A percentile compares a stretch with the other conserved stretches of the same genome.
These are phyloP conservation scores for Bryoerythrophyllum caledonicum DNA, from an alignment of 225 moss, liverwort and hornwort genomes.

Conservation along the genomic window DNA sequence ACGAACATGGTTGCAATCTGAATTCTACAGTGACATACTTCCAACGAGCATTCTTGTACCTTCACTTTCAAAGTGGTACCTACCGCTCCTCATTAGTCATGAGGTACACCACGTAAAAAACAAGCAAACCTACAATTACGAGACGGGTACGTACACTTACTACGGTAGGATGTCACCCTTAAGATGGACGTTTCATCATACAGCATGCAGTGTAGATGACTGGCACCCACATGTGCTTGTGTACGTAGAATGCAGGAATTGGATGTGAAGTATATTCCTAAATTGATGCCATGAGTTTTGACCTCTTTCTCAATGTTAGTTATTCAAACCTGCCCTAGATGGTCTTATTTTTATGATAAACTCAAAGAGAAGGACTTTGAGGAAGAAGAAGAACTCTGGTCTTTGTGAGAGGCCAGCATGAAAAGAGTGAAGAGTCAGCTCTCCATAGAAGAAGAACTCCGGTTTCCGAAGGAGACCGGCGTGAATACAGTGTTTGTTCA, in stretches of 20 bases:
- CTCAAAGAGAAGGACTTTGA: no score
- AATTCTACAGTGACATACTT: not conserved
- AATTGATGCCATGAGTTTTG: no score
- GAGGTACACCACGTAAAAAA: not conserved
- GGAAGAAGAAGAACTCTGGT: no score
- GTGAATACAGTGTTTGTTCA: no score
- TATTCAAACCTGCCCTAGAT: no score
- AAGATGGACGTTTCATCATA: constrained; percentile 18
- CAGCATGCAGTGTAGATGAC: constrained; percentile 11
- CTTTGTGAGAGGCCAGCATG: no score
- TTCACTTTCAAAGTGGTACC: not conserved
- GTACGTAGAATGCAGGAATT: not conserved
- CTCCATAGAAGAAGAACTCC: no score
- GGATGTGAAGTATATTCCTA: not conserved
- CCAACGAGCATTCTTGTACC: not conserved
- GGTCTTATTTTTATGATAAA: no score
- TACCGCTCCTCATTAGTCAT: not conserved
- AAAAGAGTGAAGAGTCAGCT: no score
- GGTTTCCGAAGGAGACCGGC: no score
- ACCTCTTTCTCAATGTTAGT: no score
- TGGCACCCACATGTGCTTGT: not conserved
- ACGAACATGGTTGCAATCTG: not conserved
- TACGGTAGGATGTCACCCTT: not conserved
- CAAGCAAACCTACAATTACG: not conserved
- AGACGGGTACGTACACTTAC: not conserved